Evolutionary conservation across 208 protist species (phyloP).

Genomic region (Leishmania tarentolae): DNA sequence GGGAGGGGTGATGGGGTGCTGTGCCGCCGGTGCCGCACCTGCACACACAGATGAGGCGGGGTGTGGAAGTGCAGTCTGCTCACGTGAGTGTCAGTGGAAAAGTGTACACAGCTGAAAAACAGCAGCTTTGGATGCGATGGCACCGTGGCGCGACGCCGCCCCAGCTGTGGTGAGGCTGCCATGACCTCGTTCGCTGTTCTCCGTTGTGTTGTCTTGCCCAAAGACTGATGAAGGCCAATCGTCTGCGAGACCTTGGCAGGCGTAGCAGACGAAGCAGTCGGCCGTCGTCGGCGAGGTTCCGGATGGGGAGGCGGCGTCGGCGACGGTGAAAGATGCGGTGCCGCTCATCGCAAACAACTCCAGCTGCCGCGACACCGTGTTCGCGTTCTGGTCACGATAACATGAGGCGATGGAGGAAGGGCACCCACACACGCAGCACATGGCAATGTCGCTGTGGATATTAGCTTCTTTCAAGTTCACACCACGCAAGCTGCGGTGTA

Average conservation of each 20-base stretch:
- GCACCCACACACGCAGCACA: slow-evolving; percentile 38
- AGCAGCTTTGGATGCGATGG: background rate
- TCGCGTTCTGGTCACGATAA: no score
- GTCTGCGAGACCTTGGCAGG: slow-evolving; percentile 20
- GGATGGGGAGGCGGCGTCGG: background rate
- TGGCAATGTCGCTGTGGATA: background rate
- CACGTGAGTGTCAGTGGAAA: background rate
- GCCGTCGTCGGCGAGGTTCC: background rate
- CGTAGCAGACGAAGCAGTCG: slow-evolving; percentile 25
- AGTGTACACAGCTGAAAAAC: background rate
- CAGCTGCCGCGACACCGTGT: background rate
- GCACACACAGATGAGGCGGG: background rate
- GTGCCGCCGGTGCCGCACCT: background rate
- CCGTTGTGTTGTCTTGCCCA: background rate
- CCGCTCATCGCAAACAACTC: background rate
- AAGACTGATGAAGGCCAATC: slow-evolving; percentile 19
- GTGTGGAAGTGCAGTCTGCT: no score
- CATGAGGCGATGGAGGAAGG: slow-evolving; percentile 3
- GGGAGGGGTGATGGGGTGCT: no score
- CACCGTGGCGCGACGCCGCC: background rate
- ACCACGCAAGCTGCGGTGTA: background rate
- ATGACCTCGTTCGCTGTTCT: background rate
- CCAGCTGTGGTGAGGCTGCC: background rate
- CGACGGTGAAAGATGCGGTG: background rate
- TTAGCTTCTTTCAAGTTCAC: background rate